Base-by-base conservation (phyloP, 306 rosid species). In the Quercus aquifolioides region DNA sequence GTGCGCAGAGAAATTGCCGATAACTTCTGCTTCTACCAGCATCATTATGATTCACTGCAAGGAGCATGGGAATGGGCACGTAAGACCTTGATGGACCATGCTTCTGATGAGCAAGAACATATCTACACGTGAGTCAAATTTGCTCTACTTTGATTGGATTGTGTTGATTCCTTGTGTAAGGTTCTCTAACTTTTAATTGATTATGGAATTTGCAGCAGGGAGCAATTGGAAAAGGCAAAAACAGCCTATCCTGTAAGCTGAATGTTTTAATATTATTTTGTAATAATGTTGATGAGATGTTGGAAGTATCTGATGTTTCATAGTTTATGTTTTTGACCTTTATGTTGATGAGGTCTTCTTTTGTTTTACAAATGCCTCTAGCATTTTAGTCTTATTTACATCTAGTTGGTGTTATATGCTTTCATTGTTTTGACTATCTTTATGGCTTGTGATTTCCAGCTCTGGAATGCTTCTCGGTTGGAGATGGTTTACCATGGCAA, bases 401-500 rank as follows among this genome's bases (percentile, higher is more conserved):
- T 76, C 63, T 11, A 18, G 54, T 58, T 65, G 41, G 20, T 20
- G 21, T 62, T 26, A 26, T 70, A 26, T 25, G 51, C 26, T 14
- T 31, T 79, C 20, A 3, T 71, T 72, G 63, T 55, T 75, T 49
- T 68, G 60, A 69, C 59, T 65, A 78, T 26, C 12, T 33, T 52
- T 57, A n/a, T 64, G 79, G 58, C 74, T 65, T 79, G 77, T 57
- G 57, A 80, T 55, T 76, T 51, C 69, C 95, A 92, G 99, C 99
- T 94, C 33, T 92, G 98, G 98, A 94, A 94, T 86, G 98, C 97
- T 78, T 91, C 97, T 79, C 98, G 92, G 78, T 73, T 88, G 84
- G 98, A 94, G 97, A 91, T 92, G 98, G 97, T 91, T 79, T 82
- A 81, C 85, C 65, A 85, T 58, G 98, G 98, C 84, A 94, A 94